Conservation (phyloP, 495 filamentous ascomycete genomes). For the Amorphotheca resinae region DNA sequence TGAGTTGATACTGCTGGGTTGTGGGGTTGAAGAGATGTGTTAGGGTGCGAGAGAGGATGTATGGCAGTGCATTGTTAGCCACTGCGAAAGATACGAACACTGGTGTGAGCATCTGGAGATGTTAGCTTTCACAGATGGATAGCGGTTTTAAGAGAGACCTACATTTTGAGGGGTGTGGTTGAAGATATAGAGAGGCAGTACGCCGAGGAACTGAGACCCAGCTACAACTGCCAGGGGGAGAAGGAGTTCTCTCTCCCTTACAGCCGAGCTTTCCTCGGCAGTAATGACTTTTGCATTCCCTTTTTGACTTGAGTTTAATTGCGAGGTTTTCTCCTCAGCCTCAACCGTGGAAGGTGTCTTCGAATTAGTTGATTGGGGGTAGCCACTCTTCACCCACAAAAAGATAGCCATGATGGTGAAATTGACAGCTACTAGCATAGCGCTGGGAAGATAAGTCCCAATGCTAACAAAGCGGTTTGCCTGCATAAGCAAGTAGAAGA, state of each 20-base stretch:
- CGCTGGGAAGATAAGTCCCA: conserved; percentile 91
- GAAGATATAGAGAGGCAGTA: conserved; percentile 77
- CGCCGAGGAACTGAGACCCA: conserved; percentile 60
- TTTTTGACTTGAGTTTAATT: conserved; percentile 10
- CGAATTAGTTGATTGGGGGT: conserved; percentile 20
- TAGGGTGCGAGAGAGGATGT: conserved; percentile 40
- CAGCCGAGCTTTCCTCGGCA: conserved; percentile 18
- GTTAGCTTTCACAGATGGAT: conserved; percentile 17
- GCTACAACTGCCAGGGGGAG: conserved; percentile 64
- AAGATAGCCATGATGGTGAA: conserved; percentile 93
- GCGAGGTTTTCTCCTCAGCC: conserved; percentile 13
- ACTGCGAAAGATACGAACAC: conserved; percentile 46
- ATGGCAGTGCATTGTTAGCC: conserved; percentile 46
- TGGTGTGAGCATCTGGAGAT: conserved; percentile 39
- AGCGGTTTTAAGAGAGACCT: conserved; percentile 23
- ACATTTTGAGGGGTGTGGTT: conserved; percentile 60
- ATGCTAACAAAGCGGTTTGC: conserved; percentile 91
- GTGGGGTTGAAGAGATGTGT: conserved; percentile 39
- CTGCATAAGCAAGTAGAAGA: conserved; percentile 93
- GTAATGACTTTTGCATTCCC: conserved; percentile 14
- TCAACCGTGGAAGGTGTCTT: conserved; percentile 13
- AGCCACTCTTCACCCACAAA: conserved; percentile 79
- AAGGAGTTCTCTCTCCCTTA: conserved; percentile 61
- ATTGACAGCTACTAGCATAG: conserved; percentile 87
- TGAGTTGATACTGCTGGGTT: conserved; percentile 57